Base-by-base conservation (phyloP, 352 stramenopile genomes). In the Blastocystis sp. region DNA sequence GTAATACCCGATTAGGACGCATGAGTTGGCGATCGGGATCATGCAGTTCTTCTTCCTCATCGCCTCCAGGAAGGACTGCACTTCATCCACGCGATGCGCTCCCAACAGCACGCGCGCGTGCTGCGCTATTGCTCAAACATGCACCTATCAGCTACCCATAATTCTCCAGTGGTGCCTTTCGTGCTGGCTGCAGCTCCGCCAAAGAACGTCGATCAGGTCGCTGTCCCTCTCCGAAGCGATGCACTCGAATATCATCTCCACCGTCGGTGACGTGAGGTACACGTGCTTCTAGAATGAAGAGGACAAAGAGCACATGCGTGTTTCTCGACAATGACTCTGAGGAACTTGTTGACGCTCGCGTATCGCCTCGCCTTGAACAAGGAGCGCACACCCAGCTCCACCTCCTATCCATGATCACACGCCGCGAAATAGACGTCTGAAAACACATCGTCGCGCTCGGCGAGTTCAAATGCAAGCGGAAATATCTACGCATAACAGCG, bases 191-290 rank as follows among this genome's bases (percentile, higher is more conserved):
- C 51, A 62, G 16, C n/a, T 67, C 1, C 2, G 35, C 74, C 74
- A 85, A 12, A 85, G 61, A 6, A 85, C 12, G 61, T 85, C 74
- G 10, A 39, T 85, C 41, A 85, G 61, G 16, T 31, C n/a, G 41
- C 66, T 69, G 37, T 85, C 45, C 51, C 50, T 62, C 26, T 85
- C 74, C 2, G 31, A 59, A 39, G 66, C 66, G 4, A 85, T 62
- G 4, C 50, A 85, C 19, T 85, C 74, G 31, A 85, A 85, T 10
- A 85, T 66, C 74, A 85, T 85, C 31, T 26, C 51, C 2, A 85
- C 55, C n/a, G 74, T 69, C 10, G 50, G 51, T 29, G 29, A 16
- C 26, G 74, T 69, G 19, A 85, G 50, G 29, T 69, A 41, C 3
- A 85, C 45, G 2, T 51, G 74, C 24, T 69, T 10, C 74, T 85